These are phyloP conservation scores for Dactylellina cionopaga DNA, from an alignment of 2,329 filamentous ascomycete genomes.

Conservation along the genomic window DNA sequence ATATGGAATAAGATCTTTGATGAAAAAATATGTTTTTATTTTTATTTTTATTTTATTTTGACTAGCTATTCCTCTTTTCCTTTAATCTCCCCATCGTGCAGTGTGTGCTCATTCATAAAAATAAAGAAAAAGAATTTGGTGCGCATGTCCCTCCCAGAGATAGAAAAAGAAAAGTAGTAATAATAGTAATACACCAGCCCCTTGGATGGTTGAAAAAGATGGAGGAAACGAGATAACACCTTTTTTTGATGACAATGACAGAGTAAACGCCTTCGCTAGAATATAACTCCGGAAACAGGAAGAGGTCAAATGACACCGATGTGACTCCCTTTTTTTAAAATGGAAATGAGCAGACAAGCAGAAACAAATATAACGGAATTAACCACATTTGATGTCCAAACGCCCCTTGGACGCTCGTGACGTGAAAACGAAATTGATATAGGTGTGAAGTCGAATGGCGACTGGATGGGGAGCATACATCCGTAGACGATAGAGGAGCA, in stretches of 20 bases:
- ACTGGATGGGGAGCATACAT: neutral
- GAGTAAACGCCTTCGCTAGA: slow-evolving; percentile 47
- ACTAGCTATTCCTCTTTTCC: slow-evolving; percentile 21
- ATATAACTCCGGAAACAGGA: slow-evolving; percentile 36
- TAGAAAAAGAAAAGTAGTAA: slow-evolving; percentile 26
- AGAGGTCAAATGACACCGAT: slow-evolving; percentile 50
- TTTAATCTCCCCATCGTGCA: slow-evolving; percentile 40
- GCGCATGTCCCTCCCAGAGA: slow-evolving; percentile 29
- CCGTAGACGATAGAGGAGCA: neutral
- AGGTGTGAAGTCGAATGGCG: neutral
- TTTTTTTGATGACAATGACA: slow-evolving; percentile 27
- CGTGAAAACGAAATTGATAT: neutral
- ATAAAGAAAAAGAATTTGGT: slow-evolving; percentile 19
- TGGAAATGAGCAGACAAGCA: slow-evolving; percentile 8
- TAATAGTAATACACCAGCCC: slow-evolving; percentile 41
- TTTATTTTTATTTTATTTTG: slow-evolving; percentile 1
- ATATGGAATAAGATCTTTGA: slow-evolving; percentile 1
- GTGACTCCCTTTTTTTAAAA: slow-evolving; percentile 50
- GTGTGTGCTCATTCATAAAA: slow-evolving; percentile 47
- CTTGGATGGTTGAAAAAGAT: neutral
- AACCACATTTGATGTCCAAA: slow-evolving; percentile 20
- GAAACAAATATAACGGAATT: neutral
- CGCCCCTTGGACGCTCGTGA: slow-evolving; percentile 15
- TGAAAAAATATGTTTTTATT: slow-evolving; percentile 22
- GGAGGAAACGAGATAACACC: slow-evolving; percentile 34